Percentiles rank a stretch among this genome's conserved stretches.
Evolutionary conservation across 192 early-diverging fungal species (phyloP).

Genomic region (Entomortierella beljakovae): DNA sequence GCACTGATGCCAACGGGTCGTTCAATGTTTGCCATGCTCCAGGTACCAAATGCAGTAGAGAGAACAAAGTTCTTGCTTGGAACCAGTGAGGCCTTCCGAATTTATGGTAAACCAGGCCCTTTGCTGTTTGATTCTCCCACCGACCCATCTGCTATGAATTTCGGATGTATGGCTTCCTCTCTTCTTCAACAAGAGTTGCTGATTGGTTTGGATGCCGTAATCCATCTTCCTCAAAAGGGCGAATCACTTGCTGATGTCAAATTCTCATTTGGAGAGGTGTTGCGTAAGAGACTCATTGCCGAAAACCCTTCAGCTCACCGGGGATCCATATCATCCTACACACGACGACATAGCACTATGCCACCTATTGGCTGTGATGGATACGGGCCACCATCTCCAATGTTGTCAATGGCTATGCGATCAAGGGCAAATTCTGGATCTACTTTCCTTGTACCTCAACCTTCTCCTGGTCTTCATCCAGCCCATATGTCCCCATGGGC

Average conservation of each 20-base stretch:
- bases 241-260: slow-evolving; percentile 58
- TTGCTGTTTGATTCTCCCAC: slow-evolving; percentile 46
- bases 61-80: slow-evolving; percentile 48
- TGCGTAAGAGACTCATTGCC: slow-evolving; percentile 50
- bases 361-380: slow-evolving; percentile 10
- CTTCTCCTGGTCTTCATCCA: slow-evolving; percentile 39
- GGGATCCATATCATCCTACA: slow-evolving; percentile 4
- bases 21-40: slow-evolving; percentile 48
- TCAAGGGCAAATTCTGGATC: slow-evolving; percentile 44
- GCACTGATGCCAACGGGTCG: slow-evolving; percentile 32
- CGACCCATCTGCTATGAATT: slow-evolving; percentile 50
- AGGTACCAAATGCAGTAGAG: slow-evolving; percentile 39
- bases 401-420: slow-evolving; percentile 51
- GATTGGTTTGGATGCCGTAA: slow-evolving; percentile 41
- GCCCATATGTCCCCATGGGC: slow-evolving; percentile 38
- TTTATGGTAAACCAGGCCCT: slow-evolving; percentile 50
- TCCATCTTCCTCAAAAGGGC: slow-evolving; percentile 48
- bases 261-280: slow-evolving; percentile 53
- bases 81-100: slow-evolving; percentile 46
- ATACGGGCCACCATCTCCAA: slow-evolving; percentile 27
- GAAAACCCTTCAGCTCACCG: slow-evolving; percentile 27
- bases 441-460: slow-evolving; percentile 41
- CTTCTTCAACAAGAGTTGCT: slow-evolving; percentile 47
- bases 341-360: slow-evolving; percentile 16
- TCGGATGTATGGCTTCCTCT: slow-evolving; percentile 51